A percentile compares a stretch with the other conserved stretches of the same genome.
Conservation (phyloP, 1,284 basidiomycete genomes). For the Calocybe gambosa region DNA sequence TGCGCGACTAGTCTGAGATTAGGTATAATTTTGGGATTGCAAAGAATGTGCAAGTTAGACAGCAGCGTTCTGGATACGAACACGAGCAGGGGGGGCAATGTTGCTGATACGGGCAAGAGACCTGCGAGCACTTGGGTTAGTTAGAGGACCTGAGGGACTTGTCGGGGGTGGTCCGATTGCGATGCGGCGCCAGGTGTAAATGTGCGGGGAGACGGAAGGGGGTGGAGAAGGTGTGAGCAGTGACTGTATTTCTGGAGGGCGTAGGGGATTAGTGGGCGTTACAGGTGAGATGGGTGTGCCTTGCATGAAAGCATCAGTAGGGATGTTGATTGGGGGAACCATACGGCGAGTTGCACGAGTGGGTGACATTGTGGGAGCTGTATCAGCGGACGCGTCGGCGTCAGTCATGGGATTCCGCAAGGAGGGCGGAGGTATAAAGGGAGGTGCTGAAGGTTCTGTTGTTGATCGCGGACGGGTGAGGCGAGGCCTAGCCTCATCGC, state of each 20-base stretch:
- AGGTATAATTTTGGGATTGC: constrained; percentile 6
- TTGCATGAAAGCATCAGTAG: constrained; percentile 22
- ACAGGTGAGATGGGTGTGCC: constrained; percentile 24
- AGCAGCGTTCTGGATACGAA: constrained; percentile 29
- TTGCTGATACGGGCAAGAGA: constrained; percentile 44
- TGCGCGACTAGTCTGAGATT: constrained; percentile 3
- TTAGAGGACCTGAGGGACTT: constrained; percentile 32
- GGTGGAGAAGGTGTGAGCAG: constrained; percentile 41
- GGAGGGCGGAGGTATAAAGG: constrained; percentile 23
- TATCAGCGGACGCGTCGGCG: constrained; percentile 11
- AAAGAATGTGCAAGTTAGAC: constrained; percentile 18
- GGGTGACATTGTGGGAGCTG: constrained; percentile 11
- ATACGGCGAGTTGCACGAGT: constrained; percentile 23
- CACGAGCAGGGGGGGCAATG: constrained; percentile 26
- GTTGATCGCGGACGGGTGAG: constrained; percentile 15
- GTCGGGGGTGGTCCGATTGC: constrained; percentile 21
- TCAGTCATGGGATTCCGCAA: constrained; percentile 20
- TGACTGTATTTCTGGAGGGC: constrained; percentile 17
- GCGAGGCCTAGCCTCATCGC: constrained; percentile 10
- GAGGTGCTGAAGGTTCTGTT: constrained; percentile 12
- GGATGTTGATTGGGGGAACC: constrained; percentile 28
- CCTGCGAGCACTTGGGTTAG: constrained; percentile 43
- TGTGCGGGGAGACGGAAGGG: constrained; percentile 39
- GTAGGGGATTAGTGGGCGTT: constrained; percentile 21
- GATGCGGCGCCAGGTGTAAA: constrained; percentile 32